These are phyloP conservation scores for Manihot esculenta DNA, from an alignment of 441 rosid species.

Conservation along the genomic window DNA sequence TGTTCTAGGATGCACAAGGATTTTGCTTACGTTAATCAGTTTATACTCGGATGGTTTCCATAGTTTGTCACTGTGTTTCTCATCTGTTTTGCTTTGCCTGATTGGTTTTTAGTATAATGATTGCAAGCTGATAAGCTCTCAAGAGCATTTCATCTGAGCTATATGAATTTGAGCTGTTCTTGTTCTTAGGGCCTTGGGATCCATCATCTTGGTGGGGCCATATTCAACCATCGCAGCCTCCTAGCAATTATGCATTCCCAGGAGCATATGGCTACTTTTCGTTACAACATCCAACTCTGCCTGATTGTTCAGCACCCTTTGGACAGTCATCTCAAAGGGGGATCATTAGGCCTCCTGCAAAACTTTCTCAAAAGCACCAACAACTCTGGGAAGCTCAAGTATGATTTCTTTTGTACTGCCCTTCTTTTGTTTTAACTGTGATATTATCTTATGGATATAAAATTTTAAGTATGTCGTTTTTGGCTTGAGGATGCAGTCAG, in stretches of 20 bases:
- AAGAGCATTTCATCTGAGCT: not conserved
- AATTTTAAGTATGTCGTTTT: not conserved
- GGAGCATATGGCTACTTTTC: slow-evolving; percentile 30
- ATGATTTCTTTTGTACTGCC: slow-evolving; percentile 14
- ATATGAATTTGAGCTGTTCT: slow-evolving; percentile 14
- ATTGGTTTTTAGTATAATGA: not conserved
- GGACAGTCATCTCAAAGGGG: slow-evolving; percentile 34
- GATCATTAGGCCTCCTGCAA: slow-evolving; percentile 29
- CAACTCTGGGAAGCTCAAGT: slow-evolving; percentile 48
- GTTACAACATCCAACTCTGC: slow-evolving; percentile 14
- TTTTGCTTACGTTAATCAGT: not conserved
- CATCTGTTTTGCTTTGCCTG: not conserved
- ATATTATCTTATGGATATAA: not conserved
- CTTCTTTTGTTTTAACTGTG: not conserved
- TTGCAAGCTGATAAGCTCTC: not conserved
- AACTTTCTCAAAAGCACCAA: slow-evolving; percentile 46
- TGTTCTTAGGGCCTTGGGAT: slow-evolving; percentile 37
- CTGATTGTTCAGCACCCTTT: slow-evolving; percentile 21
- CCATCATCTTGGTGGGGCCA: slow-evolving; percentile 36
- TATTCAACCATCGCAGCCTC: slow-evolving; percentile 33
- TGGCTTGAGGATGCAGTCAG: slow-evolving; percentile 29
- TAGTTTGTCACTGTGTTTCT: not conserved
- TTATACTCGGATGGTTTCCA: not conserved
- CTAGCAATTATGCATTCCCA: slow-evolving; percentile 17
- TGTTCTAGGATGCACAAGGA: not conserved